Evolutionary conservation across 2,329 filamentous ascomycete genomes (phyloP), one percentile per base, ranked within the genome.

Genomic region (Pseudogymnoascus sp.): DNA sequence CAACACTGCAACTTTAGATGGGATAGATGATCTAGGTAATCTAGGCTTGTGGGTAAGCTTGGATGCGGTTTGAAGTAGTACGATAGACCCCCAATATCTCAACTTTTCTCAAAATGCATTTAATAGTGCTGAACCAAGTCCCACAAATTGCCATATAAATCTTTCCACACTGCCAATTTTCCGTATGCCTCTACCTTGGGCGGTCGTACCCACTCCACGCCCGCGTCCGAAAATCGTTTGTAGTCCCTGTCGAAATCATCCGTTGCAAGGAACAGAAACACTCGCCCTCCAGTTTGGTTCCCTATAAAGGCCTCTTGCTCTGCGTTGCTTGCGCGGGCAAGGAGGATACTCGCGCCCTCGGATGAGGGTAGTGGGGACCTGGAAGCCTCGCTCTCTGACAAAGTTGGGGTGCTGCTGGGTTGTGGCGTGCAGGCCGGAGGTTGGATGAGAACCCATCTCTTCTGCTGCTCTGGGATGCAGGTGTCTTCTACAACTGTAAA

Each of bases 181-280:
- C 59, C 59, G 7, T 61, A 61, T 3, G 33, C 16, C 31, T 38
- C 38, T 11, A 38, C 10, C 59, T 24, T 61, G 1, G 59, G 59
- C 2, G 33, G 33, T 11, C 31, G 59, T 8, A 61, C 33, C 59
- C 59, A 61, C 59, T 61, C 59, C 19, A 42, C 16, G 8, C 59
- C 59, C 16, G 59, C 31, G 19, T 61, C 38, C 14, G 59, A 38
- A 42, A 61, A 61, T 10, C 38, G 19, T 19, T 42, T 24, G 29
- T 61, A 61, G 16, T 61, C 59, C 33, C 59, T 19, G 35, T 37
- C 16, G 29, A 61, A 13, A 47, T 62, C 24, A 62, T 62, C 37
- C 19, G 50, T 50, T 16, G 29, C 26, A 62, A 63, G 19, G 67
- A 67, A 24, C 29, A 64, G 8, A 64, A 62, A 26, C 53, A 61